These are phyloP conservation scores for Triadica sebifera DNA, from an alignment of 345 rosid genomes.

Conservation along the genomic window DNA sequence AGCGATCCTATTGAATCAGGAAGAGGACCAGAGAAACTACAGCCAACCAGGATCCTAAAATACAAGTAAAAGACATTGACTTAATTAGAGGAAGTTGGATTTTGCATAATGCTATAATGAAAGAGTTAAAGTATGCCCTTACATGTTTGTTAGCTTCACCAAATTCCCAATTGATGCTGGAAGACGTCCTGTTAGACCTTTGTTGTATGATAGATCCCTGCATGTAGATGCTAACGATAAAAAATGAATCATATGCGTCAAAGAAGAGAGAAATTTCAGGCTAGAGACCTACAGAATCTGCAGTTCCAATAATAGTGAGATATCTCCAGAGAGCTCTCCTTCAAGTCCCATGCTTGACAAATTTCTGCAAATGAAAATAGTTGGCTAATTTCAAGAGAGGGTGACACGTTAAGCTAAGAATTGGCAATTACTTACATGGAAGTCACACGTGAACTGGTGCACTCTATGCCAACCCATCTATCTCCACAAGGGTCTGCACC, in stretches of 20 bases:
- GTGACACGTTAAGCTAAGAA: background rate
- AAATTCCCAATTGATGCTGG: conserved; percentile 57
- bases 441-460: conserved; percentile 45
- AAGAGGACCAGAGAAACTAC: conserved; percentile 63
- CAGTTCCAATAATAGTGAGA: conserved; percentile 53
- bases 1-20: conserved; percentile 70
- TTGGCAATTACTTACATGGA: conserved; percentile 47
- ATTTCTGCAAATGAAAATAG: conserved; percentile 45
- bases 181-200: conserved; percentile 56
- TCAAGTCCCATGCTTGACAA: conserved; percentile 50
- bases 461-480: conserved; percentile 66
- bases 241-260: background rate
- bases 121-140: conserved; percentile 37
- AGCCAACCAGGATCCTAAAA: conserved; percentile 75
- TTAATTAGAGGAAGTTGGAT: conserved; percentile 11
- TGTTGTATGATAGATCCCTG: conserved; percentile 85
- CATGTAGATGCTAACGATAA: conserved; percentile 18
- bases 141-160: conserved; percentile 61
- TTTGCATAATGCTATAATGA: background rate
- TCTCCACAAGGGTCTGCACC: conserved; percentile 73
- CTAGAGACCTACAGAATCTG: conserved; percentile 53
- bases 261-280: background rate
- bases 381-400: background rate
- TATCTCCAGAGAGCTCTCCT: conserved; percentile 58
- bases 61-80: conserved; percentile 17